Conservation (phyloP, 73 alveolate species). For the Paramecium sexaurelia region DNA sequence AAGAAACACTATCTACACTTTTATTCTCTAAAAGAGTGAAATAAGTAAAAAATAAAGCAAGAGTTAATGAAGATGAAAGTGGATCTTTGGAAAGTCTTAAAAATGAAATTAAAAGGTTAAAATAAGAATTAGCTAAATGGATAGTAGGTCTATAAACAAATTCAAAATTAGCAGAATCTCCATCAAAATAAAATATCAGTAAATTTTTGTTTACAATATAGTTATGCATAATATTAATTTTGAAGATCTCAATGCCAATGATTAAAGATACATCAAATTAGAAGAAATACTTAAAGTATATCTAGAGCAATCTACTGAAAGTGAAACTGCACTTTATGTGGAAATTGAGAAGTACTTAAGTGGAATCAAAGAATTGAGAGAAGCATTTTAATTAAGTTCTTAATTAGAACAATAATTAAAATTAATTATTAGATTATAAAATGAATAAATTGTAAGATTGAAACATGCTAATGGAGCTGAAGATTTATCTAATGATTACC, state of each 20-base stretch:
- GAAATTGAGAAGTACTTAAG: conserved; percentile 56
- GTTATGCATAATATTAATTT: background rate
- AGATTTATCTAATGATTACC: background rate
- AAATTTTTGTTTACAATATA: background rate
- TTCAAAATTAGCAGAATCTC: background rate
- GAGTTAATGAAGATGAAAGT: conserved; percentile 71
- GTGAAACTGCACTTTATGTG: conserved; percentile 56
- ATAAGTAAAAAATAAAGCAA: conserved; percentile 72
- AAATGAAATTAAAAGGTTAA: conserved; percentile 65
- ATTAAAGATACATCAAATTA: conserved; percentile 43
- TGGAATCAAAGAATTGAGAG: conserved; percentile 48
- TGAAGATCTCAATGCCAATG: conserved; percentile 48
- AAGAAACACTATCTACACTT: conserved; percentile 78
- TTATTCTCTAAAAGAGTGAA: conserved; percentile 76
- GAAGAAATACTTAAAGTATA: conserved; percentile 58
- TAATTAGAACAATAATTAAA: conserved; percentile 36
- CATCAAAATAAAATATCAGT: background rate
- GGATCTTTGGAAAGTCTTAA: conserved; percentile 64
- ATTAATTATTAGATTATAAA: conserved; percentile 49
- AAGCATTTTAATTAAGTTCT: conserved; percentile 31
- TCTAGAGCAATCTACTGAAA: conserved; percentile 65
- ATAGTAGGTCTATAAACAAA: conserved; percentile 3
- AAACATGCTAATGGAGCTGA: conserved; percentile 28
- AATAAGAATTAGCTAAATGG: conserved; percentile 56
- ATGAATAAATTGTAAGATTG: conserved; percentile 48